Evolutionary conservation across 768 basidiomycete species (phyloP), one percentile per base, ranked within the genome.

Genomic region (Lactarius psammicola): DNA sequence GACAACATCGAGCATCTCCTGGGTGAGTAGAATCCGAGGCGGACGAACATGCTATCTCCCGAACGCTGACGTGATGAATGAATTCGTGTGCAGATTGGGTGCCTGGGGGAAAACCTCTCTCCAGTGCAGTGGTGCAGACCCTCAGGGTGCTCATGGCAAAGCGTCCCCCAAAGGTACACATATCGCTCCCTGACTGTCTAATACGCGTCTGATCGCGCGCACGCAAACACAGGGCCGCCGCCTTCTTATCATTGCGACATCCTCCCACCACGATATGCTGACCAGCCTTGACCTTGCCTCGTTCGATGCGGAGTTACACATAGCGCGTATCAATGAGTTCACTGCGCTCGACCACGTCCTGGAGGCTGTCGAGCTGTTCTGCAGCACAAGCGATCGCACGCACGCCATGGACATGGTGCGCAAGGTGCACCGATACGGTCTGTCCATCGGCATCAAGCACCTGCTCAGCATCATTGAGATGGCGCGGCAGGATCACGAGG

Each of bases 371-470:
- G 80, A 89, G 60, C 81, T 98, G 40, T 95, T 98, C 81, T 74
- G 75, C 0, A 78, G 81, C 2, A 74, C 80, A 1, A 75, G 81
- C 18, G 87, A 92, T 55, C 80, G 83, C 28, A 75, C 79, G 31
- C 78, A 80, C 13, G 87, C 89, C 1, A 80, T 95, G 65, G 76
- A 74, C 36, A 85, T 89, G 79, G 78, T 98, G 46, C 77, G 82
- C 30, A 85, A 91, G 62, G 90, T 92, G 82, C 11, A 73, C 78
- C 20, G 76, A 77, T 6, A 81, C 7, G 53, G 62, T 46, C 70
- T 95, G 70, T 85, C 88, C 68, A 89, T 98, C 56, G 97, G 97
- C 0, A 87, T 99, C 72, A 98, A 98, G 86, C 95, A 92, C 77
- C 72, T 99, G 75, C 75, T 98, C 74, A 93, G 88, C 66, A 82